Conservation (phyloP, 352 stramenopile species). For the Phytophthora foliorum region DNA sequence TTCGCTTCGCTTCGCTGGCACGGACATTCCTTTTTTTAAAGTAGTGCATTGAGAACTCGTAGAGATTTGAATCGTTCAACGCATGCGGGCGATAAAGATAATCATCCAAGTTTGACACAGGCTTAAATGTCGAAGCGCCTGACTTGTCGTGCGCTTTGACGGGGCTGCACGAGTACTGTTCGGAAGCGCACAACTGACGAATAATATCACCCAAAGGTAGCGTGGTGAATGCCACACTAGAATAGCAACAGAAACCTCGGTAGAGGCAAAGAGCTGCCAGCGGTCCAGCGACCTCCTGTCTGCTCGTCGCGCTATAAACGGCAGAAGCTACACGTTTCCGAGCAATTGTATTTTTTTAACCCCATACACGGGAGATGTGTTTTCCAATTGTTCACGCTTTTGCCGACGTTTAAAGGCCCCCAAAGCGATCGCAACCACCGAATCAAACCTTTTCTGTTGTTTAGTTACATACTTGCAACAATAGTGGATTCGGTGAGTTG, state of each 20-base stretch:
- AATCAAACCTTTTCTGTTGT: conserved; percentile 2
- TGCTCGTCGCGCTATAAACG: conserved; percentile 9
- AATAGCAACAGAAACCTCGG: conserved; percentile 14
- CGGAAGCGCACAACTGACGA: not conserved
- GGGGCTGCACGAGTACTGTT: not conserved
- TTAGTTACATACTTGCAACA: conserved; percentile 18
- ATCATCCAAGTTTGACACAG: conserved; percentile 6
- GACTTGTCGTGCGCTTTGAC: not conserved
- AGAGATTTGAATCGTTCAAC: not conserved
- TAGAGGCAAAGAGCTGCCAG: conserved; percentile 9
- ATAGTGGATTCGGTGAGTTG: no score
- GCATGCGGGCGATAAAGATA: conserved; percentile 1
- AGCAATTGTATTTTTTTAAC: no score
- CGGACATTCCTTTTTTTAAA: no score
- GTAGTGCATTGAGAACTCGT: conserved; percentile 8
- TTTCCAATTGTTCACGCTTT: conserved; percentile 1
- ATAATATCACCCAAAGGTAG: conserved; percentile 11
- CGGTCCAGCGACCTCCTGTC: conserved; percentile 10
- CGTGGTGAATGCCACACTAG: not conserved
- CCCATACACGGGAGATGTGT: no score
- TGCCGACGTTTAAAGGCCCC: conserved; percentile 1
- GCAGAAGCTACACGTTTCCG: not conserved
- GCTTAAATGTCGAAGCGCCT: not conserved
- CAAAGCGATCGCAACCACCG: conserved; percentile 2
- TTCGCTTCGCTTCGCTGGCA: not conserved